Conservation (phyloP, 2,329 filamentous ascomycete genomes). For the Colletotrichum eleusines region DNA sequence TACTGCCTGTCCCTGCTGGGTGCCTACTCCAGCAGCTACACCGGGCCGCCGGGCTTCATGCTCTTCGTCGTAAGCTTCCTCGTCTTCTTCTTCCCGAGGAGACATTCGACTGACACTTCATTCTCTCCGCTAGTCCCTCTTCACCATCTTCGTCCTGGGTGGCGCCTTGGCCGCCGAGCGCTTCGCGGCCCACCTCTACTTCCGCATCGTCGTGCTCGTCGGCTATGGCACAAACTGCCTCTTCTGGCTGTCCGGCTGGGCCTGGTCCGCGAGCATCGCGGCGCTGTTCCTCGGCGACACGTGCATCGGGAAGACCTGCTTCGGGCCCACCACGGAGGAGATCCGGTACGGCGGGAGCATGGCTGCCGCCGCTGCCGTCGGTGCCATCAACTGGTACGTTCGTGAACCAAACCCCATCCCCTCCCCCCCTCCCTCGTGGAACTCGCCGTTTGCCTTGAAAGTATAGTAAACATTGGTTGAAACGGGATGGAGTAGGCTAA, state of each 20-base stretch:
- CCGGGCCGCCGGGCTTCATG: constrained; percentile 56
- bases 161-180: constrained; percentile 52
- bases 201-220: constrained; percentile 53
- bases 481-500: neutral
- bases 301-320: constrained; percentile 43
- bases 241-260: constrained; percentile 60
- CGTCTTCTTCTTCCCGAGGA: constrained; percentile 40
- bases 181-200: constrained; percentile 53
- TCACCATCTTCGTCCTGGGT: constrained; percentile 57
- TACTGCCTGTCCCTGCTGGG: constrained; percentile 55
- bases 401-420: no score
- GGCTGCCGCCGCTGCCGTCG: constrained; percentile 56
- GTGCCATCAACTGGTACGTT: constrained; percentile 55
- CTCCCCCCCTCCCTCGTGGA: no score
- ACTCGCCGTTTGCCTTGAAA: no score
- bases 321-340: constrained; percentile 41
- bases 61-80: constrained; percentile 63
- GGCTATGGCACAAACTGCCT: constrained; percentile 53
- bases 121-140: constrained; percentile 50
- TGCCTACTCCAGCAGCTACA: constrained; percentile 45
- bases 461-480: no score
- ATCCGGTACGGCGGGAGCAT: constrained; percentile 48
- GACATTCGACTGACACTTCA: no score
- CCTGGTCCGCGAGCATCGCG: constrained; percentile 56
- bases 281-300: constrained; percentile 43